phyloP scores from a whole-genome alignment of 441 rosid genomes.

The Sinapis alba region DNA sequence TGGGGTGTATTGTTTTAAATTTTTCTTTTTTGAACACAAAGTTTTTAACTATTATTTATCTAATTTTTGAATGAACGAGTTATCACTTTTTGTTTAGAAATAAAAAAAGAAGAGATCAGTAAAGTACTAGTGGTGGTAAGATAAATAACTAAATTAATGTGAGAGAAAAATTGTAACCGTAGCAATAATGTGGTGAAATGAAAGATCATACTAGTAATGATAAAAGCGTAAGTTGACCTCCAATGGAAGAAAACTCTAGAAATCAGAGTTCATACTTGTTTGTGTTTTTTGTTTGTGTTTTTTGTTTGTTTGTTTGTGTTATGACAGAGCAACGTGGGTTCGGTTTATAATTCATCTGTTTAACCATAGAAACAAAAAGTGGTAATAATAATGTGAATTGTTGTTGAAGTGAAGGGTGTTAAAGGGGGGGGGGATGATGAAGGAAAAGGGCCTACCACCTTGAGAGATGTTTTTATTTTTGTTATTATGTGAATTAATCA shows the following conservation, averaged over 20 bases:
- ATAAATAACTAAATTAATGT: background rate
- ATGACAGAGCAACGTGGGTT: background rate
- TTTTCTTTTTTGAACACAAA: background rate
- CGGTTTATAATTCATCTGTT: background rate
- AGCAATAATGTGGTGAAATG: background rate
- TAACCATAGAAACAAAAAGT: background rate
- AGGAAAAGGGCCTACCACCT: slow-evolving; percentile 31
- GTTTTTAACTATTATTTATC: background rate
- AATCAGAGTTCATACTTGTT: slow-evolving; percentile 1
- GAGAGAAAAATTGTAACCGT: background rate
- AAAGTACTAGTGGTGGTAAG: background rate
- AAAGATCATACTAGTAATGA: slow-evolving; percentile 1
- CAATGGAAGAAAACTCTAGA: background rate
- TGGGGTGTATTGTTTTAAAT: background rate
- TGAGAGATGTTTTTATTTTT: slow-evolving; percentile 4
- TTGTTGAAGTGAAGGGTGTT: slow-evolving; percentile 55
- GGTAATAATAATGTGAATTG: slow-evolving; percentile 23
- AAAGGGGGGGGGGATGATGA: slow-evolving; percentile 2
- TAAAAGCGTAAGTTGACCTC: slow-evolving; percentile 4
- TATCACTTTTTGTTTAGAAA: background rate
- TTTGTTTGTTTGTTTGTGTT: too few species aligned
- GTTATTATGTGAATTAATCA: slow-evolving; percentile 12
- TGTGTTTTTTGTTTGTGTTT: too few species aligned
- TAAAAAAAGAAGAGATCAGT: background rate
- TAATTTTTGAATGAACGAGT: background rate